phyloP scores from a whole-genome alignment of 2,329 filamentous ascomycete species.

The Phyllosticta citrichinensis region DNA sequence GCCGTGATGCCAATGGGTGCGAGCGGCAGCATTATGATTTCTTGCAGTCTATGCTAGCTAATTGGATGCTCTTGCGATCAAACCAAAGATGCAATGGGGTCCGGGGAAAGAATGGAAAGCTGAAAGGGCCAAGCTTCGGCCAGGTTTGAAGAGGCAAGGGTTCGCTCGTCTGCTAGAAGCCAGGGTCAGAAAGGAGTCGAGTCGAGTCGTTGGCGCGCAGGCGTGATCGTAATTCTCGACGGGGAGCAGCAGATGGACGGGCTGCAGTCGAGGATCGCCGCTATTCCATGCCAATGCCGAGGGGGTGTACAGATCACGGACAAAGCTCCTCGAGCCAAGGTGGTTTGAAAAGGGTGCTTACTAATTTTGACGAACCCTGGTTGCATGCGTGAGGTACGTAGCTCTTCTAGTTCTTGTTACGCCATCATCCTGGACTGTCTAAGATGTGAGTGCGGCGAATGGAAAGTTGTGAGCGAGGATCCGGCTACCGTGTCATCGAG shows the following conservation, averaged over 20 bases:
- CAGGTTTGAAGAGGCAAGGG: background rate
- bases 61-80: background rate
- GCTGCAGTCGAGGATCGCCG: background rate
- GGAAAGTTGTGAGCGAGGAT: constrained; percentile 2
- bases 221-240: background rate
- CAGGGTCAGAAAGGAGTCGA: background rate
- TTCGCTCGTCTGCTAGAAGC: background rate
- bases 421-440: background rate
- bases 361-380: background rate
- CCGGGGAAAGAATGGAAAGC: background rate
- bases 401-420: background rate
- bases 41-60: background rate
- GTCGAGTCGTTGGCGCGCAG: background rate
- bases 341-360: background rate
- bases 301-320: background rate
- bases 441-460: background rate
- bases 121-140: background rate
- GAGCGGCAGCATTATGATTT: constrained; percentile 18
- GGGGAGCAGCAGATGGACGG: background rate
- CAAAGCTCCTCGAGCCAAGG: background rate
- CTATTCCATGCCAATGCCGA: background rate
- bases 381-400: background rate
- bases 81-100: background rate
- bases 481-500: constrained; percentile 10
- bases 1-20: constrained; percentile 50